A percentile compares a stretch with the other conserved stretches of the same genome.
These are phyloP conservation scores for Oxyria digyna DNA, from an alignment of 148 eudicot genomes.

Conservation along the genomic window DNA sequence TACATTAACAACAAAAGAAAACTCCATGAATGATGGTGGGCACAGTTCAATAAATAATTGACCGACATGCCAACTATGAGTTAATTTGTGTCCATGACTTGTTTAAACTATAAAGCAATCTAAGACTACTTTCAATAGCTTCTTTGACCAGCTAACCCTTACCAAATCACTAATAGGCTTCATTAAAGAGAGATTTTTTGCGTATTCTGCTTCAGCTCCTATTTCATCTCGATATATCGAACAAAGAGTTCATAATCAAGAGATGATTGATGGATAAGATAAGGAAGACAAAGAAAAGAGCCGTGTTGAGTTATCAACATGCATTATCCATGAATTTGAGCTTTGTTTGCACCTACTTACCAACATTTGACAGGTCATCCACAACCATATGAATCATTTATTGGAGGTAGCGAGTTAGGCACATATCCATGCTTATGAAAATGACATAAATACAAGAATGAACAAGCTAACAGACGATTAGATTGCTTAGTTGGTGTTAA, in stretches of 20 bases:
- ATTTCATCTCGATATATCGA: too few relatives aligned
- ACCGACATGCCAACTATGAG: not conserved
- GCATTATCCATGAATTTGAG: not conserved
- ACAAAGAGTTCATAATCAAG: not conserved
- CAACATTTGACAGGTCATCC: not conserved
- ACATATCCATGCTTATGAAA: not conserved
- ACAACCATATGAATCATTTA: not conserved
- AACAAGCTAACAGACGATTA: not conserved
- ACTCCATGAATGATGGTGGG: too few relatives aligned
- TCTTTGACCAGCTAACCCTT: not conserved
- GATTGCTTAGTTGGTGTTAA: too few relatives aligned
- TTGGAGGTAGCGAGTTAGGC: not conserved
- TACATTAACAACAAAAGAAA: not conserved
- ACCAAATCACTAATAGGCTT: too few relatives aligned
- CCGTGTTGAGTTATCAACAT: too few relatives aligned
- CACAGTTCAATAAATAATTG: not conserved
- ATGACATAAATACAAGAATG: not conserved
- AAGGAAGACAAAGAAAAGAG: too few relatives aligned
- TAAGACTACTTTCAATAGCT: not conserved
- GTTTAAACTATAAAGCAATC: too few relatives aligned
- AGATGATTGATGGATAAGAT: too few relatives aligned
- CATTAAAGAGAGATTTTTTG: too few relatives aligned
- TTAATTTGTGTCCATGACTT: too few relatives aligned
- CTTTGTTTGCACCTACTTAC: constrained; percentile 1
- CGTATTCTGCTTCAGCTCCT: too few relatives aligned